Evolutionary conservation across 768 basidiomycete species (phyloP).

Genomic region (Lactarius akahatsu): DNA sequence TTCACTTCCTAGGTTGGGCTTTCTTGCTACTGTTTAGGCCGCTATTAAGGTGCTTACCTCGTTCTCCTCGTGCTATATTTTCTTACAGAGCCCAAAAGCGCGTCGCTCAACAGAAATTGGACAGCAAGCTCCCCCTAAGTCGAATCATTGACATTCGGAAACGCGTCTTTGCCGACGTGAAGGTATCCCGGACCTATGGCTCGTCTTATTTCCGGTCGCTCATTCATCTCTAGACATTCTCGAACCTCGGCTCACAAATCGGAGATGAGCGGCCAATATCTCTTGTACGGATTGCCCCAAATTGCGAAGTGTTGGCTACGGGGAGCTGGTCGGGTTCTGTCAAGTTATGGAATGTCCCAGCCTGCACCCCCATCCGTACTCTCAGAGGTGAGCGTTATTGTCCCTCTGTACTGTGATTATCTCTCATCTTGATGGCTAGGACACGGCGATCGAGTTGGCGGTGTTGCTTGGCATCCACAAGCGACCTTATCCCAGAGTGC

Average conservation of each 20-base stretch:
- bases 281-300: slow-evolving; percentile 91
- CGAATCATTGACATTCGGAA: slow-evolving; percentile 92
- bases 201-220: background rate
- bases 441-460: slow-evolving; percentile 88
- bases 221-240: slow-evolving; percentile 59
- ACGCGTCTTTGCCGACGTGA: slow-evolving; percentile 84
- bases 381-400: slow-evolving; percentile 58
- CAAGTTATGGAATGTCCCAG: slow-evolving; percentile 94
- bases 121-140: slow-evolving; percentile 82
- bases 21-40: slow-evolving; percentile 48
- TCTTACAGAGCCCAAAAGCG: slow-evolving; percentile 90
- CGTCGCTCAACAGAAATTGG: slow-evolving; percentile 87
- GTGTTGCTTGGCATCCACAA: slow-evolving; percentile 96
- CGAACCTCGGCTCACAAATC: slow-evolving; percentile 95
- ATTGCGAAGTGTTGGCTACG: slow-evolving; percentile 83
- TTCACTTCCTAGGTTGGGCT: slow-evolving; percentile 91
- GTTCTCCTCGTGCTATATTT: slow-evolving; percentile 40
- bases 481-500: slow-evolving; percentile 73
- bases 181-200: slow-evolving; percentile 53
- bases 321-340: slow-evolving; percentile 96
- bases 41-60: slow-evolving; percentile 78
- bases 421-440: slow-evolving; percentile 44
- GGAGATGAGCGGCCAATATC: slow-evolving; percentile 95
- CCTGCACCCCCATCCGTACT: slow-evolving; percentile 75
- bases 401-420: background rate